These are phyloP conservation scores for Lasiosphaeriaceae sp. DNA, from an alignment of 495 filamentous ascomycete species.

Conservation along the genomic window DNA sequence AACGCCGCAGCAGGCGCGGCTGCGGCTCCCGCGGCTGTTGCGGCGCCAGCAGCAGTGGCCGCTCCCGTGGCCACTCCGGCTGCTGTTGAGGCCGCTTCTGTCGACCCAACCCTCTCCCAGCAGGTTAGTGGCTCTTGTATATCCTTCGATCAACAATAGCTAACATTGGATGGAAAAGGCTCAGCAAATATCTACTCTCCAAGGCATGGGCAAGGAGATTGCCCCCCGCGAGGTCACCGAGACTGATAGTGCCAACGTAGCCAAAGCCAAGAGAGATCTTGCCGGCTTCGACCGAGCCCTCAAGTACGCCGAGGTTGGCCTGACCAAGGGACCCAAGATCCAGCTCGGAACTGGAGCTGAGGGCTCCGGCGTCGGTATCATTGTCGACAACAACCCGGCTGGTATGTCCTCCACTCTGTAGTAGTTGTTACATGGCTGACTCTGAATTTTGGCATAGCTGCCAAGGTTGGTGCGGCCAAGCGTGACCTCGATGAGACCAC, in stretches of 20 bases:
- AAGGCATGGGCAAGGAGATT: slow-evolving; percentile 50
- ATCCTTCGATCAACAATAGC: not conserved
- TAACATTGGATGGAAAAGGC: slow-evolving; percentile 15
- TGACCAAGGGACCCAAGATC: slow-evolving; percentile 43
- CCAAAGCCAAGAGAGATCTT: slow-evolving; percentile 40
- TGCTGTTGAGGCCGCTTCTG: slow-evolving; percentile 16
- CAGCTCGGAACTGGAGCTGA: slow-evolving; percentile 45
- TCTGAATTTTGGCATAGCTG: not conserved
- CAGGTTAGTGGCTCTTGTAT: slow-evolving; percentile 24
- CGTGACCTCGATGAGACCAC: slow-evolving; percentile 26
- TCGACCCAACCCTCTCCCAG: slow-evolving; percentile 33
- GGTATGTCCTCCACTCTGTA: slow-evolving; percentile 15
- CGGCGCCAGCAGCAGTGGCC: slow-evolving; percentile 9
- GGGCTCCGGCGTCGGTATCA: slow-evolving; percentile 47
- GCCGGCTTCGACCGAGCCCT: slow-evolving; percentile 47
- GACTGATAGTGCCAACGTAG: slow-evolving; percentile 11
- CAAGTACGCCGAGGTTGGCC: slow-evolving; percentile 41
- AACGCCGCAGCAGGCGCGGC: slow-evolving; percentile 34
- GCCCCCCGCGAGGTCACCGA: slow-evolving; percentile 29
- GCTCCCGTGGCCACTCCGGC: not conserved
- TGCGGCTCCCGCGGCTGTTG: slow-evolving; percentile 16
- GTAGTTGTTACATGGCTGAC: not conserved
- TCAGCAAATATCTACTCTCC: slow-evolving; percentile 38
- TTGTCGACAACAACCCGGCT: slow-evolving; percentile 38
- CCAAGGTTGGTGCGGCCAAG: slow-evolving; percentile 17